phyloP scores from a whole-genome alignment of 2,329 filamentous ascomycete genomes.

The Neocatenulostroma microsporum region DNA sequence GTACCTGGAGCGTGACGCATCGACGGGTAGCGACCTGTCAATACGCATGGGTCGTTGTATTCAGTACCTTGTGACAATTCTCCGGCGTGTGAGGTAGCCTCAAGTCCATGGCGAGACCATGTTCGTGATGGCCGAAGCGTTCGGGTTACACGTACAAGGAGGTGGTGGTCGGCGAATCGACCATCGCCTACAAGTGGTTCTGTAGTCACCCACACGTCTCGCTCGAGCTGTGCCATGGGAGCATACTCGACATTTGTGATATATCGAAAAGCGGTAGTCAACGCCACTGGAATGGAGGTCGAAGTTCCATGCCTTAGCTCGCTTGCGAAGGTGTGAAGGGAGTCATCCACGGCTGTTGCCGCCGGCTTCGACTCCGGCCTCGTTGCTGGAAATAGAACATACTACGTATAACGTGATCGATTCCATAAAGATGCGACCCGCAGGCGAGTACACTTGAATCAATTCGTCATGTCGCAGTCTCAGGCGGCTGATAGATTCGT shows the following conservation, averaged over 20 bases:
- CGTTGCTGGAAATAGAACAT: no score
- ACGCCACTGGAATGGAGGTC: slow-evolving; percentile 15
- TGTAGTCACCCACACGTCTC: neutral
- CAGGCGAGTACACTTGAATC: no score
- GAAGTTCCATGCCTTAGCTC: no score
- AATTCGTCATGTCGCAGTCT: no score
- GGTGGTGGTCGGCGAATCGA: neutral
- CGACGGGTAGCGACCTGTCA: slow-evolving; percentile 20
- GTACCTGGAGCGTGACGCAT: slow-evolving; percentile 20
- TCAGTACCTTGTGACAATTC: slow-evolving; percentile 16
- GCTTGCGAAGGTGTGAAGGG: no score
- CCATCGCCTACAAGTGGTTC: neutral
- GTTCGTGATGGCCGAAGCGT: no score
- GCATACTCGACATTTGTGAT: slow-evolving; percentile 12
- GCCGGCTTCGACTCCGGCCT: no score
- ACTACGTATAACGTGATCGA: no score
- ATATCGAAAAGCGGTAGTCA: slow-evolving; percentile 11
- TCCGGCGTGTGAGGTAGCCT: neutral
- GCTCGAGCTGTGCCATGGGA: neutral
- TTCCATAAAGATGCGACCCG: no score
- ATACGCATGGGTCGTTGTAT: slow-evolving; percentile 19
- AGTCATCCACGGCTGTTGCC: no score
- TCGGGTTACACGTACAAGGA: slow-evolving; percentile 1
- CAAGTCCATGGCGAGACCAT: neutral
- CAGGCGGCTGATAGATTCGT: no score